Evolutionary conservation across 2,329 filamentous ascomycete genomes (phyloP).

Genomic region (Teratosphaeriaceae sp.): DNA sequence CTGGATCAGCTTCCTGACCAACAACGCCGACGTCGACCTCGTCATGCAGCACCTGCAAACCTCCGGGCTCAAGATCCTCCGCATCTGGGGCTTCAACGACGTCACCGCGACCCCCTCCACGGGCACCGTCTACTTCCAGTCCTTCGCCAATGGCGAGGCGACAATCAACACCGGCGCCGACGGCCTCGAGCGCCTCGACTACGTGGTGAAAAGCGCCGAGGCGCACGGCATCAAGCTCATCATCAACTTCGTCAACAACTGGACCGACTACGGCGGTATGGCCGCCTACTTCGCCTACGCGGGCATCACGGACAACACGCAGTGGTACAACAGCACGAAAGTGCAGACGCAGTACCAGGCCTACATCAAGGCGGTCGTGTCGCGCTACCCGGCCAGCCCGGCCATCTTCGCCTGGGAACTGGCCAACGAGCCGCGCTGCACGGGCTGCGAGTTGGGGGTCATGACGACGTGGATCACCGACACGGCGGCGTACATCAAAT

Average conservation of each 20-base stretch:
- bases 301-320: slow-evolving; percentile 42
- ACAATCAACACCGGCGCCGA: slow-evolving; percentile 58
- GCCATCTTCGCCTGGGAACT: slow-evolving; percentile 63
- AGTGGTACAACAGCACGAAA: slow-evolving; percentile 51
- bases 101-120: slow-evolving; percentile 38
- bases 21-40: slow-evolving; percentile 49
- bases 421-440: slow-evolving; percentile 62
- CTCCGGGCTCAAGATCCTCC: slow-evolving; percentile 51
- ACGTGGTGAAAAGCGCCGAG: slow-evolving; percentile 55
- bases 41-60: slow-evolving; percentile 39
- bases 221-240: slow-evolving; percentile 41
- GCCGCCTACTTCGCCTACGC: slow-evolving; percentile 51
- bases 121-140: slow-evolving; percentile 50
- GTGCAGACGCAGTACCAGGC: slow-evolving; percentile 45
- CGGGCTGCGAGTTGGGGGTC: slow-evolving; percentile 31
- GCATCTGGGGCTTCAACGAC: slow-evolving; percentile 60
- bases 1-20: slow-evolving; percentile 49
- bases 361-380: slow-evolving; percentile 55
- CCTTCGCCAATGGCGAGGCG: slow-evolving; percentile 43
- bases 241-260: slow-evolving; percentile 64
- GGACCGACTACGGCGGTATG: slow-evolving; percentile 62
- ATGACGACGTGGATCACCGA: slow-evolving; percentile 47
- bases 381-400: slow-evolving; percentile 51
- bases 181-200: slow-evolving; percentile 59
- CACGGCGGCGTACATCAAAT: slow-evolving; percentile 50